These are phyloP conservation scores for Rhodotorula sp. DNA, from an alignment of 1,284 basidiomycete genomes.

Conservation along the genomic window DNA sequence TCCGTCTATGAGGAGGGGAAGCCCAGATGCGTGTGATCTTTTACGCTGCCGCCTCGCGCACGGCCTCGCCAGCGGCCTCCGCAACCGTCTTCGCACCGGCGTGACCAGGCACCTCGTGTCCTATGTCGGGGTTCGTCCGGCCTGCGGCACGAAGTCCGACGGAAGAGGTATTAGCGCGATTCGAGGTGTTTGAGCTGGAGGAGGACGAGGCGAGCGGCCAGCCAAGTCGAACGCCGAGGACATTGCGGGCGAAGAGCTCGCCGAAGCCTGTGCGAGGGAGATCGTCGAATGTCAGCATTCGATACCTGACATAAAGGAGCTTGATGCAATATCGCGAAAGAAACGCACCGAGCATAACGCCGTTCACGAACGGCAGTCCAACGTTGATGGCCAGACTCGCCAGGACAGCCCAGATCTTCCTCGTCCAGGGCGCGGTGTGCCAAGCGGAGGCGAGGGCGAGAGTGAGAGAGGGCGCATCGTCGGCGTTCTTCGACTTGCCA, in stretches of 20 bases:
- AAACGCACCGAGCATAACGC: constrained; percentile 76
- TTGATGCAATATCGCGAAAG: neutral
- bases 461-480: constrained; percentile 59
- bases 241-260: constrained; percentile 90
- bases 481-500: neutral
- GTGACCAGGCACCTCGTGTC: constrained; percentile 33
- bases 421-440: constrained; percentile 57
- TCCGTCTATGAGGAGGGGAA: neutral
- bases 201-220: constrained; percentile 41
- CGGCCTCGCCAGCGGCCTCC: constrained; percentile 32
- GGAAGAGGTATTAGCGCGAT: constrained; percentile 33
- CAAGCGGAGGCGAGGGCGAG: constrained; percentile 72
- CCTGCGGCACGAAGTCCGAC: constrained; percentile 39
- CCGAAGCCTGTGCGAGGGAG: constrained; percentile 62
- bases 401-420: constrained; percentile 67
- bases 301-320: too few relatives aligned
- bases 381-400: constrained; percentile 89
- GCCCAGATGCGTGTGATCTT: neutral
- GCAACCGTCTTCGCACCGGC: constrained; percentile 40
- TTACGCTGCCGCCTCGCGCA: constrained; percentile 2
- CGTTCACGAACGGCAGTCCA: constrained; percentile 90
- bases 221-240: constrained; percentile 64
- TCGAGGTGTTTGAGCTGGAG: constrained; percentile 2
- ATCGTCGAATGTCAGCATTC: neutral
- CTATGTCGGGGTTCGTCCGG: neutral